Conservation (phyloP, 805 yeast species). For the Peterozyma toletana region DNA sequence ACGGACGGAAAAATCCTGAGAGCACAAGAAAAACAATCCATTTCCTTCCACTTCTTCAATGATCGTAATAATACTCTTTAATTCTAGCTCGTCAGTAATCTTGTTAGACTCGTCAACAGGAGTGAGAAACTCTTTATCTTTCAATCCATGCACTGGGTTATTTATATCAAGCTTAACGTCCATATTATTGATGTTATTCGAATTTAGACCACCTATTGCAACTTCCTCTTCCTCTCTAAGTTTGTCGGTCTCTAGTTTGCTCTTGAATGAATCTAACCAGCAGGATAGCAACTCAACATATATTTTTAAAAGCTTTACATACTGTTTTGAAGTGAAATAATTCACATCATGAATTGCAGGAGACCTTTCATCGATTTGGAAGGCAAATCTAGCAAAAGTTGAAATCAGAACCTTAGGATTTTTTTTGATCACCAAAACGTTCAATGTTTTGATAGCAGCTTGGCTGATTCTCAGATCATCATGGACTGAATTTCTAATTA, state of each 20-base stretch:
- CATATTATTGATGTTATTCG: conserved; percentile 10
- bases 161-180: background rate
- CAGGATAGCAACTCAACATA: conserved; percentile 75
- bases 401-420: conserved; percentile 68
- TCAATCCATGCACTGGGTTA: background rate
- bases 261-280: conserved; percentile 69
- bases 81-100: conserved; percentile 53
- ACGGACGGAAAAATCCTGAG: conserved; percentile 74
- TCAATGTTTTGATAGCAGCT: conserved; percentile 59
- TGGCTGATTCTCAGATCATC: conserved; percentile 51
- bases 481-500: conserved; percentile 74
- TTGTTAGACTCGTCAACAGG: conserved; percentile 1
- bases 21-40: conserved; percentile 84
- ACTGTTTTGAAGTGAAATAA: conserved; percentile 54
- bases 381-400: conserved; percentile 71
- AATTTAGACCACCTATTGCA: conserved; percentile 23
- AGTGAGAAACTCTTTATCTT: background rate
- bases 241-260: conserved; percentile 10
- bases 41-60: conserved; percentile 96
- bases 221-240: conserved; percentile 22
- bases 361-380: conserved; percentile 69
- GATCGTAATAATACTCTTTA: conserved; percentile 74
- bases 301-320: conserved; percentile 50
- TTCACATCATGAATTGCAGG: conserved; percentile 45
- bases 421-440: conserved; percentile 55